phyloP scores from a whole-genome alignment of 805 yeast genomes.

The Saccharomycopsis schoenii region DNA sequence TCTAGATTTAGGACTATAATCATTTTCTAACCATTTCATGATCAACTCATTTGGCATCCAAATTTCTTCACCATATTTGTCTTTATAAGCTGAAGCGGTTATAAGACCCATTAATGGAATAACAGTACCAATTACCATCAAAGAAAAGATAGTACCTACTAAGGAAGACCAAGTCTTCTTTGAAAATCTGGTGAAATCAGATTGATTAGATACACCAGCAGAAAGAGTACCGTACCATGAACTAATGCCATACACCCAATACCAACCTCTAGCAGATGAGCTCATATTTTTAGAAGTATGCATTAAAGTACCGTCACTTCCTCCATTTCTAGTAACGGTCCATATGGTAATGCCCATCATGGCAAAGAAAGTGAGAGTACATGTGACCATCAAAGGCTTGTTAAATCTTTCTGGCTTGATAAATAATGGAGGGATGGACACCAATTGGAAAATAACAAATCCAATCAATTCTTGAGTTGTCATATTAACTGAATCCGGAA shows the following conservation, averaged over 20 bases:
- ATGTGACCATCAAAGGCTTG: conserved; percentile 7
- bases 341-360: conserved; percentile 28
- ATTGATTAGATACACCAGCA: conserved; percentile 29
- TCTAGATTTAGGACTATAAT: conserved; percentile 27
- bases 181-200: conserved; percentile 29
- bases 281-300: not conserved
- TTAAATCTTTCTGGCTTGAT: conserved; percentile 25
- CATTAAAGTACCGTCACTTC: conserved; percentile 24
- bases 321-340: conserved; percentile 24
- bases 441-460: conserved; percentile 30
- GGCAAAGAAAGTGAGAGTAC: conserved; percentile 25
- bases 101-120: conserved; percentile 36
- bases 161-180: conserved; percentile 25
- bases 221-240: conserved; percentile 32
- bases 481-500: conserved; percentile 21
- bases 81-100: conserved; percentile 30
- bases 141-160: conserved; percentile 25
- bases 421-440: conserved; percentile 23
- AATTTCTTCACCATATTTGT: conserved; percentile 26
- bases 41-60: conserved; percentile 31
- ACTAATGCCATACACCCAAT: conserved; percentile 31
- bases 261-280: conserved; percentile 28
- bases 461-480: conserved; percentile 32
- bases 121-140: conserved; percentile 28
- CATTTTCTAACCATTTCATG: conserved; percentile 23